A percentile compares a stretch with the other conserved stretches of the same genome.
phyloP scores from a whole-genome alignment of 164 flowering plant species.

The Platanus orientalis region DNA sequence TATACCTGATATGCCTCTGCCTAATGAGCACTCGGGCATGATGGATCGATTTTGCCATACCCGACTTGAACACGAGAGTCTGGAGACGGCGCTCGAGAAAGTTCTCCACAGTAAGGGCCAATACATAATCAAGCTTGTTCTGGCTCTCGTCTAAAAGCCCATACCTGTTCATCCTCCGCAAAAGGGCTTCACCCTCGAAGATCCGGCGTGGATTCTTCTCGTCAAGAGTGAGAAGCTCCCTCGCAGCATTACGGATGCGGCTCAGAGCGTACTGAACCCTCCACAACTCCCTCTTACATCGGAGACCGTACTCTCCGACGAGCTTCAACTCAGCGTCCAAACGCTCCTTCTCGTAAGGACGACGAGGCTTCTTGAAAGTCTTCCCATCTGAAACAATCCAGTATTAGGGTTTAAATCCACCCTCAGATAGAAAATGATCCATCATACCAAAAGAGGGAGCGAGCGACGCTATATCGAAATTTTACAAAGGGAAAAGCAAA shows the following conservation, averaged over 20 bases:
- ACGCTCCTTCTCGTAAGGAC: constrained; percentile 67
- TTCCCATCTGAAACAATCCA: constrained; percentile 41
- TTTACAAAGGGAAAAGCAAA: too few species aligned
- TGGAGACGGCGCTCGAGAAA: constrained; percentile 65
- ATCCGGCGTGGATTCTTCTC: constrained; percentile 54
- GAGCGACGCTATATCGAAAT: too few species aligned
- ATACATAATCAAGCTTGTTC: constrained; percentile 69
- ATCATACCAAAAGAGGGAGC: too few species aligned
- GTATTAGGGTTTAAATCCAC: background rate
- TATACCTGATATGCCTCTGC: constrained; percentile 64
- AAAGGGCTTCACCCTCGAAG: constrained; percentile 60
- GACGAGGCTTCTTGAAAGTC: constrained; percentile 63
- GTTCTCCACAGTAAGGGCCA: constrained; percentile 63
- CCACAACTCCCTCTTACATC: constrained; percentile 63
- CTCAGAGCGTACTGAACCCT: constrained; percentile 61
- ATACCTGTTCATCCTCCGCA: constrained; percentile 58
- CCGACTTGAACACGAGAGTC: constrained; percentile 58
- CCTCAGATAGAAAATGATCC: background rate
- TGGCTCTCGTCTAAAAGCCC: constrained; percentile 58
- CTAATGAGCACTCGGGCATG: constrained; percentile 65
- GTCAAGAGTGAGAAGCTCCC: constrained; percentile 45
- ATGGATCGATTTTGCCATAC: constrained; percentile 68
- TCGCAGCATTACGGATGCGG: constrained; percentile 50
- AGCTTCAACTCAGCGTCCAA: constrained; percentile 65
- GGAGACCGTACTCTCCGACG: constrained; percentile 56